phyloP scores from a whole-genome alignment of 768 basidiomycete species.

The Candolleomyces eurysporus region DNA sequence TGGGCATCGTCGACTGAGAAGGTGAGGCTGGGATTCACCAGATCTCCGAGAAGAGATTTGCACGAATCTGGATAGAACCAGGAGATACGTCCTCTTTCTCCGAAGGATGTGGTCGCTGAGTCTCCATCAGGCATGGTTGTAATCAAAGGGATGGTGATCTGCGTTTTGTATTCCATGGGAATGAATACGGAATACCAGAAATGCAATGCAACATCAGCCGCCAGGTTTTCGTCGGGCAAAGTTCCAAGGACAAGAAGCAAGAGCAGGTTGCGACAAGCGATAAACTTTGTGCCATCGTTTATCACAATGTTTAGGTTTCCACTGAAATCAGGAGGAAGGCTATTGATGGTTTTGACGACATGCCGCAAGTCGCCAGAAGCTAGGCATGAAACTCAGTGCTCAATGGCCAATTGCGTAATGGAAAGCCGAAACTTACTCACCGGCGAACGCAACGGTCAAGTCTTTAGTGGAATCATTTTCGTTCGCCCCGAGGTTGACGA shows the following conservation, averaged over 20 bases:
- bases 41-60: neutral
- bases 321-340: neutral
- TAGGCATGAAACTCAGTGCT: neutral
- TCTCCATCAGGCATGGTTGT: too few relatives aligned
- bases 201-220: conserved; percentile 41
- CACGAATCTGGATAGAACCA: neutral
- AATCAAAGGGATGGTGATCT: too few relatives aligned
- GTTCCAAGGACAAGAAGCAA: conserved; percentile 35
- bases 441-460: neutral
- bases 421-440: neutral
- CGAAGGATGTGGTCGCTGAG: neutral
- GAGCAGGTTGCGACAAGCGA: conserved; percentile 34
- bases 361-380: neutral
- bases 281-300: conserved; percentile 29
- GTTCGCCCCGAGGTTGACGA: conserved; percentile 1
- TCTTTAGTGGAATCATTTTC: neutral
- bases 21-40: too few relatives aligned
- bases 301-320: conserved; percentile 34
- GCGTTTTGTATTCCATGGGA: neutral
- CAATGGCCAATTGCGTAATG: neutral
- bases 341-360: conserved; percentile 4
- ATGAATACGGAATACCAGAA: conserved; percentile 36
- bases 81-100: neutral
- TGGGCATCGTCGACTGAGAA: conserved; percentile 16
- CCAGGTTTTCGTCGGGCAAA: conserved; percentile 22